Evolutionary conservation across 2,329 filamentous ascomycete genomes (phyloP).

Genomic region (Botryotinia globosa): DNA sequence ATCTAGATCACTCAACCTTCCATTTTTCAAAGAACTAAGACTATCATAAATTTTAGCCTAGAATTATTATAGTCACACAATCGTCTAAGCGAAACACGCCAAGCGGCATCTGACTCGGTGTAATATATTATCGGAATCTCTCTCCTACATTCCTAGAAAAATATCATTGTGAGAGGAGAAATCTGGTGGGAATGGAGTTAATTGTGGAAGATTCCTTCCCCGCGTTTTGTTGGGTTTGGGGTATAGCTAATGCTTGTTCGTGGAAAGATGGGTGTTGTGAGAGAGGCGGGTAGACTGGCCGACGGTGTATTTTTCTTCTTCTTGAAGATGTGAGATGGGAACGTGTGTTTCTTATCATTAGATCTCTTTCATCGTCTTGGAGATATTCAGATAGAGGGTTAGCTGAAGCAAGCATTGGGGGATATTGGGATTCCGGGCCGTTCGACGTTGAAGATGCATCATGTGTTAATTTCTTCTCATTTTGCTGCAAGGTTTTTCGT

Average conservation of each 20-base stretch:
- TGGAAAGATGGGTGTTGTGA: background rate
- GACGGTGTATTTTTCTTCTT: slow-evolving; percentile 1
- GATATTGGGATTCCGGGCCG: background rate
- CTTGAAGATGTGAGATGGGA: background rate
- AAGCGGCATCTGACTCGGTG: background rate
- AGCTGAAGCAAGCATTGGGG: background rate
- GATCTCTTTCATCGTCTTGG: too few species aligned
- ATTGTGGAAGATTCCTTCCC: too few species aligned
- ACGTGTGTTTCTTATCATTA: background rate
- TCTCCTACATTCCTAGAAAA: background rate
- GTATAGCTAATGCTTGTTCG: background rate
- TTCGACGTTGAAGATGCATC: background rate
- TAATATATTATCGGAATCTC: background rate
- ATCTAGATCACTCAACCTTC: background rate
- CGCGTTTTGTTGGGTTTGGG: background rate
- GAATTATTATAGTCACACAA: background rate
- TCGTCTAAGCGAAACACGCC: background rate
- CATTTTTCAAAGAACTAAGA: background rate
- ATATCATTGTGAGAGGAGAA: background rate
- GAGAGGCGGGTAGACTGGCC: slow-evolving; percentile 4
- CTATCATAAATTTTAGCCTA: background rate
- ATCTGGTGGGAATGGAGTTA: background rate
- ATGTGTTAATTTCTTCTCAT: background rate
- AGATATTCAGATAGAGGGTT: background rate
- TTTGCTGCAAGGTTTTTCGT: too few species aligned